Conservation (phyloP, 176 grass and related monocot genomes). For the Aegilops bicornis region DNA sequence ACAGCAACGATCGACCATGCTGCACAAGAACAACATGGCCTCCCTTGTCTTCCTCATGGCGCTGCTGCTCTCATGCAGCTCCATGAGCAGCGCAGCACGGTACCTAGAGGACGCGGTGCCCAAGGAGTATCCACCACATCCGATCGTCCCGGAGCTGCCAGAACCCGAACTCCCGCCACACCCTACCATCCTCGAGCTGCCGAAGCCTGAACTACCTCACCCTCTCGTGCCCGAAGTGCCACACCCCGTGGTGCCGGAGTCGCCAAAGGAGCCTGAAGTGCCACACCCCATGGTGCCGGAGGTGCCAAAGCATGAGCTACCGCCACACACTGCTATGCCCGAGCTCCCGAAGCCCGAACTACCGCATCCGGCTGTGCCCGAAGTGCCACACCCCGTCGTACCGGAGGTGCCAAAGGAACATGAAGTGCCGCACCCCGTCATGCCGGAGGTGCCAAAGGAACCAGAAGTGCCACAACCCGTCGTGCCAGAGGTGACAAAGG, state of each 20-base stretch:
- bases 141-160: not conserved
- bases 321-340: not conserved
- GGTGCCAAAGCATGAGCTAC: not conserved
- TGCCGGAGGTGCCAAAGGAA: no score
- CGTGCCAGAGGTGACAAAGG: not conserved
- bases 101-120: not conserved
- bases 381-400: not conserved
- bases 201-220: not conserved
- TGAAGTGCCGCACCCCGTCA: not conserved
- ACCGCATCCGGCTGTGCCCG: not conserved
- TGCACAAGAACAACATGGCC: not conserved
- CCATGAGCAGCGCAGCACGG: not conserved
- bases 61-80: slow-evolving; percentile 1
- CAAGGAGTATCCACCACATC: not conserved
- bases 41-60: not conserved
- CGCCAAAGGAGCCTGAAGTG: not conserved
- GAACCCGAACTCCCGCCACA: not conserved
- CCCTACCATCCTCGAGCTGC: not conserved
- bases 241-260: not conserved
- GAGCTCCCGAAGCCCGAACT: not conserved
- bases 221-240: not conserved
- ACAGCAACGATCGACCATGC: not conserved
- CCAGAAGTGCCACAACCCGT: no score
- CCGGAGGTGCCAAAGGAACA: not conserved
- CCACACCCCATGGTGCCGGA: not conserved